Base-by-base conservation (phyloP, 2,329 filamentous ascomycete genomes). In the Acrodontium crateriforme region DNA sequence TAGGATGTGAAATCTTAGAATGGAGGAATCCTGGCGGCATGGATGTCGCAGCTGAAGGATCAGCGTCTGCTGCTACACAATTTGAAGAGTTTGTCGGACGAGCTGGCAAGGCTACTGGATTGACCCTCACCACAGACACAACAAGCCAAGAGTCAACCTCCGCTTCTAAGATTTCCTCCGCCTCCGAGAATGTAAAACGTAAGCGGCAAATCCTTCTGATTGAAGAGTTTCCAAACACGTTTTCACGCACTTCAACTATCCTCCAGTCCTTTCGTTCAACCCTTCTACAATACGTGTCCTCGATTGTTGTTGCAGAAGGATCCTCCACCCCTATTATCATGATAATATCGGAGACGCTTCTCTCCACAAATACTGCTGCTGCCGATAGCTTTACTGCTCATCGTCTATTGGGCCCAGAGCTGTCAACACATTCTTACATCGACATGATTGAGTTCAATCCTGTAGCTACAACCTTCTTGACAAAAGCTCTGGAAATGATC, bases 331-430 rank as follows among this genome's bases (percentile, higher is more conserved):
- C 89, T 0, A 65, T 95, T 18, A 70, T 98, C 17, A 75, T 98
- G 59, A 69, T 98, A 32, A 74, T 98, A 27, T 94, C 89, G 1
- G 89, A 98, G 54, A 91, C 83, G 0, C 62, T 92, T 9, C 59
- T 93, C 10, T 87, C 81, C 1, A 89, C 84, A 2, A 84, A 76
- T 6, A 85, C 81, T 3, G 78, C 84, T 2, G 74, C 79, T 7
- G 74, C 82, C 9, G 85, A 95, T 47, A 94, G 81, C 53, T 84
- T 95, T 45, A 98, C 89, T 1, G 83, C 83, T 0, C 82, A 95
- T 57, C 74, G 85, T 14, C 59, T 98, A 11, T 69, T 98, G 3
- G 89, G 91, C 0, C 77, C 84, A 0, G 80, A 89, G 38, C 79
- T 98, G 23, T 65, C 83, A 9, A 74, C 78, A 22, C 84, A 95